Evolutionary conservation across 139 green algal species (phyloP), one percentile per base, ranked within the genome.

Genomic region (Deuterostichococcus epilithicus): DNA sequence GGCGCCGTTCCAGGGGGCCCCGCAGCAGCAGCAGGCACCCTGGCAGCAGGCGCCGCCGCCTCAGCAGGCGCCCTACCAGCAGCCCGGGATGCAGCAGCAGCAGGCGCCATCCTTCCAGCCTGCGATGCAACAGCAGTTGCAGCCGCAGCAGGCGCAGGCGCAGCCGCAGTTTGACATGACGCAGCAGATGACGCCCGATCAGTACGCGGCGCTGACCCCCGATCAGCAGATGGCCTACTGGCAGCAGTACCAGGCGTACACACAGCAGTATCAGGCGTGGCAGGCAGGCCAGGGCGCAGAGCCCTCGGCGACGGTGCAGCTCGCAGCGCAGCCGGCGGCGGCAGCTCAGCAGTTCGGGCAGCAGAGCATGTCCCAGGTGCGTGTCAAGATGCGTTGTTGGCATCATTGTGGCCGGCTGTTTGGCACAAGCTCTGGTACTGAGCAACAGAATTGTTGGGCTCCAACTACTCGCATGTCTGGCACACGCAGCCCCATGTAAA

Each of bases 191-290:
- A 63, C 52, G 52, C 18, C 52, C 28, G 63, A 69, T 5, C 63
- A 69, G 32, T 69, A 37, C 15, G 32, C n/a, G 6, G 63, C 63
- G 5, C n/a, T 69, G 63, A 69, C 63, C 28, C 63, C 63, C 5
- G 63, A 69, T 2, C 63, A 69, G 63, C 63, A 69, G 63, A 69
- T 38, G n/a, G 63, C n/a, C 15, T 69, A 69, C 30, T 69, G 63
- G 63, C 63, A 69, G 63, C n/a, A 35, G 30, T 69, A 69, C 63
- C 30, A 69, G n/a, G 63, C 63, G 30, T 69, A 37, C 5, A 20
- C 52, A 30, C 5, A 15, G 5, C 63, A 69, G 63, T 69, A 69
- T 28, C 63, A 69, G 63, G 28, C 36, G 28, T 37, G 15, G 28
- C 63, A 63, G 52, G 18, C 8, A 63, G 18, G 28, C 18, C 52